Evolutionary conservation across 352 stramenopile species (phyloP).

Genomic region (Phytophthora multivora): DNA sequence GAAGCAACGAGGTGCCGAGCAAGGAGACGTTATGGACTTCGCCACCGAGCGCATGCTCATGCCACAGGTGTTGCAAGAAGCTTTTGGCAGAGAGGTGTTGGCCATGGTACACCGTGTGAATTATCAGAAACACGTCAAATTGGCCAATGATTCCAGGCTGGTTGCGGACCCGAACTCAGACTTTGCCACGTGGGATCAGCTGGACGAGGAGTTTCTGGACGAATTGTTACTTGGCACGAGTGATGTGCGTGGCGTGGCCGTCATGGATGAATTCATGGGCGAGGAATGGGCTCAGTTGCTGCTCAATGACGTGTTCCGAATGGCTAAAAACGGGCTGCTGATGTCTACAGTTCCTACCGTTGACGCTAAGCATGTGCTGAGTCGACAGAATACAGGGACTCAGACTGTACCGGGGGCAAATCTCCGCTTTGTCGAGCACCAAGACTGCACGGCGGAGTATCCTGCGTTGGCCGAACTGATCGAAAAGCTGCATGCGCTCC

Average conservation of each 20-base stretch:
- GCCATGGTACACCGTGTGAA: constrained; percentile 87
- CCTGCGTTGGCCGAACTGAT: constrained; percentile 76
- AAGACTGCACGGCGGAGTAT: constrained; percentile 63
- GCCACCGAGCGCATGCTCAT: constrained; percentile 68
- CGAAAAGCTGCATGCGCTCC: constrained; percentile 74
- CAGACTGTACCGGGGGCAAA: constrained; percentile 23
- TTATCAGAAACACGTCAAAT: constrained; percentile 74
- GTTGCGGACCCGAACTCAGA: constrained; percentile 65
- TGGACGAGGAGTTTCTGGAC: constrained; percentile 57
- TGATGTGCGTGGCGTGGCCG: constrained; percentile 39
- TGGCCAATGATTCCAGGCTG: constrained; percentile 68
- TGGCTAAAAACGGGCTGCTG: constrained; percentile 59
- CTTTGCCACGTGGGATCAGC: constrained; percentile 66
- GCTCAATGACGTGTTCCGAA: constrained; percentile 64
- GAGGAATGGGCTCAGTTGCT: constrained; percentile 76
- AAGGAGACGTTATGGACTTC: constrained; percentile 81
- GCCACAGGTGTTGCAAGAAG: constrained; percentile 84
- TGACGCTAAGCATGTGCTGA: constrained; percentile 27
- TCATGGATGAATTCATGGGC: constrained; percentile 82
- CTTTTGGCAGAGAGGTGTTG: constrained; percentile 82
- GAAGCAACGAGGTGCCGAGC: constrained; percentile 69
- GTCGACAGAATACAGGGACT: constrained; percentile 9
- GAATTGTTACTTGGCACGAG: constrained; percentile 25
- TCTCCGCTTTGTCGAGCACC: constrained; percentile 67
- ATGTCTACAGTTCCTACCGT: constrained; percentile 34